A percentile compares a stretch with the other conserved stretches of the same genome.
Conservation (phyloP, 176 grass and related monocot genomes). For the Juncus inflexus region DNA sequence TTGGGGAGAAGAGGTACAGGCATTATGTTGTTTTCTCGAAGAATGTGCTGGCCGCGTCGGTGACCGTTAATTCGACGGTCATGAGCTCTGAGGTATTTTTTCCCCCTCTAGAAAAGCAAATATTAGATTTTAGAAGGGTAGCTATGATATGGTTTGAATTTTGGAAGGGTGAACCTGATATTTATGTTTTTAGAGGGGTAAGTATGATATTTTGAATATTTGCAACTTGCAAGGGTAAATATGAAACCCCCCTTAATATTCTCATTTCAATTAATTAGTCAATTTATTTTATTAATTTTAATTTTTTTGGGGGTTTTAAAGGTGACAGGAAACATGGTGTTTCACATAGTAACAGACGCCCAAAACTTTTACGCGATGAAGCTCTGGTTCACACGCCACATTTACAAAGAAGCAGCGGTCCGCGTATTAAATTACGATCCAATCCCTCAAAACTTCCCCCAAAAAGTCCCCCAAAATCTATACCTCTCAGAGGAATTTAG, state of each 20-base stretch:
- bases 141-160: not conserved
- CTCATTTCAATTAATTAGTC: constrained; percentile 13
- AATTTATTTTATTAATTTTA: constrained; percentile 37
- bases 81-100: constrained; percentile 70
- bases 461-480: constrained; percentile 42
- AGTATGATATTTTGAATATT: not conserved
- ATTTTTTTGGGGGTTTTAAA: constrained; percentile 28
- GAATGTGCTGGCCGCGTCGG: constrained; percentile 88
- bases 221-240: not conserved
- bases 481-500: constrained; percentile 89
- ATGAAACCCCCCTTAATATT: not conserved
- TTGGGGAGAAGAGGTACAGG: constrained; percentile 51
- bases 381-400: constrained; percentile 83
- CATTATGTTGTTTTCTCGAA: constrained; percentile 94
- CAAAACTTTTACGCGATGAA: constrained; percentile 98
- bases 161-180: not conserved
- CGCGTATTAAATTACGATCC: constrained; percentile 78
- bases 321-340: constrained; percentile 72
- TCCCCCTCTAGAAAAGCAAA: not conserved
- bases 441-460: constrained; percentile 46
- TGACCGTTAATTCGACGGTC: constrained; percentile 87
- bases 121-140: not conserved
- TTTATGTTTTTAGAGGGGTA: not conserved
- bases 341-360: constrained; percentile 79
- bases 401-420: constrained; percentile 61